These are phyloP conservation scores for Gonapodya sp. DNA, from an alignment of 192 early-diverging fungal species.

Conservation along the genomic window DNA sequence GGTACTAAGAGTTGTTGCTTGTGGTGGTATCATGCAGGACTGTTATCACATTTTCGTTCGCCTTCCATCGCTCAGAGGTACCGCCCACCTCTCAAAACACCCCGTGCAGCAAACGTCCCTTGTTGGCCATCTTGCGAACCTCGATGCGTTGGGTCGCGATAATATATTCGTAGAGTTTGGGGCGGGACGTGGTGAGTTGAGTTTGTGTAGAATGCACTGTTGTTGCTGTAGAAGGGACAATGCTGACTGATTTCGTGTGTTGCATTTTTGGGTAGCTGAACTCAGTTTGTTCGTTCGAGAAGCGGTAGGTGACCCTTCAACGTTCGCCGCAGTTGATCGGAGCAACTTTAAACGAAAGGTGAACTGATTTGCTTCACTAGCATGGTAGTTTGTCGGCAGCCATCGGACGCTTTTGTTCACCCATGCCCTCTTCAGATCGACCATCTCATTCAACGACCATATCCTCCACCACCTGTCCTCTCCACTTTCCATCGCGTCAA, in stretches of 20 bases:
- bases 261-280: constrained; percentile 29
- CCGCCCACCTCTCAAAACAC: constrained; percentile 32
- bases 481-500: not conserved
- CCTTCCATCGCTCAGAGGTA: not conserved
- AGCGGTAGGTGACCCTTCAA: constrained; percentile 28
- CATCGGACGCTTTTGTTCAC: not conserved
- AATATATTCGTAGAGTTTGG: constrained; percentile 74
- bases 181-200: constrained; percentile 49
- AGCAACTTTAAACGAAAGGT: constrained; percentile 18
- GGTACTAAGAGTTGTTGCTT: no score
- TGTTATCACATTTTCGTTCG: not conserved
- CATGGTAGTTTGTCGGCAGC: no score
- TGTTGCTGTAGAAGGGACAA: not conserved
- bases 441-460: not conserved
- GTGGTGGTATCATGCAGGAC: not conserved
- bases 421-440: not conserved
- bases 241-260: not conserved
- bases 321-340: not conserved
- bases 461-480: not conserved
- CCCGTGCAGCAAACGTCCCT: constrained; percentile 65
- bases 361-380: no score
- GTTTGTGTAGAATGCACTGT: no score
- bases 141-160: constrained; percentile 41
- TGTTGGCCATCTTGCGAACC: constrained; percentile 57
- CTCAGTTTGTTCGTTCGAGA: constrained; percentile 33